Conservation (phyloP, 768 basidiomycete species). For the Lentinus tigrinus region DNA sequence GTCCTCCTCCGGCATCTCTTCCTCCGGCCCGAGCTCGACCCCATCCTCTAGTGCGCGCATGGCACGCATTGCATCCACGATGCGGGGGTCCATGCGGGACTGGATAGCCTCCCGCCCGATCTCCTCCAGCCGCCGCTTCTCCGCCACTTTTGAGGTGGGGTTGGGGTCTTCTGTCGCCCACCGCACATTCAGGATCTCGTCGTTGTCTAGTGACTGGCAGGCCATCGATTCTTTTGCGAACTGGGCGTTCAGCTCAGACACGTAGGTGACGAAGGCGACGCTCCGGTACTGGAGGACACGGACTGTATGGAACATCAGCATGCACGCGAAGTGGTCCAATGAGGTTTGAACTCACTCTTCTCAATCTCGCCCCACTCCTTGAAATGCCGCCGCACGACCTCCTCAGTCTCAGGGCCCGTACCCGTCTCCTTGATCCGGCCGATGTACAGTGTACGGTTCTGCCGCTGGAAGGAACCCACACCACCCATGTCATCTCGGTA, state of each 20-base stretch:
- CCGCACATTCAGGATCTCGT: slow-evolving; percentile 96
- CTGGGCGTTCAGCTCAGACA: slow-evolving; percentile 79
- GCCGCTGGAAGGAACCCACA: slow-evolving; percentile 92
- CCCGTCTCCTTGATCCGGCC: slow-evolving; percentile 93
- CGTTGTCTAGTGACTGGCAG: slow-evolving; percentile 94
- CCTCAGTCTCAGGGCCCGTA: slow-evolving; percentile 85
- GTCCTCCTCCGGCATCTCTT: slow-evolving; percentile 36
- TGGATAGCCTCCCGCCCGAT: slow-evolving; percentile 86
- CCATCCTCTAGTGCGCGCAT: slow-evolving; percentile 91
- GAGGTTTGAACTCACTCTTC: slow-evolving; percentile 58
- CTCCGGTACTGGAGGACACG: slow-evolving; percentile 91
- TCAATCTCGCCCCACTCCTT: slow-evolving; percentile 95
- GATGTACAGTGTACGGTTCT: slow-evolving; percentile 93
- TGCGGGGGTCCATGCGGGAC: slow-evolving; percentile 79
- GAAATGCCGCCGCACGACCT: slow-evolving; percentile 88
- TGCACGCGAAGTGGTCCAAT: background rate
- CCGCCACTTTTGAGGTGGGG: slow-evolving; percentile 82
- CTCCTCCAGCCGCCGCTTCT: slow-evolving; percentile 80
- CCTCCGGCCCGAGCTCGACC: slow-evolving; percentile 36
- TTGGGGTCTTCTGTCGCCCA: slow-evolving; percentile 99
- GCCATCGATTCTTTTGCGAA: slow-evolving; percentile 99
- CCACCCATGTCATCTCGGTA: slow-evolving; percentile 99
- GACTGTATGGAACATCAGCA: slow-evolving; percentile 46
- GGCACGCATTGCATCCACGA: slow-evolving; percentile 85
- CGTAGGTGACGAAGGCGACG: slow-evolving; percentile 97